Evolutionary conservation across 345 rosid genomes (phyloP).

Genomic region (Microthlaspi erraticum): DNA sequence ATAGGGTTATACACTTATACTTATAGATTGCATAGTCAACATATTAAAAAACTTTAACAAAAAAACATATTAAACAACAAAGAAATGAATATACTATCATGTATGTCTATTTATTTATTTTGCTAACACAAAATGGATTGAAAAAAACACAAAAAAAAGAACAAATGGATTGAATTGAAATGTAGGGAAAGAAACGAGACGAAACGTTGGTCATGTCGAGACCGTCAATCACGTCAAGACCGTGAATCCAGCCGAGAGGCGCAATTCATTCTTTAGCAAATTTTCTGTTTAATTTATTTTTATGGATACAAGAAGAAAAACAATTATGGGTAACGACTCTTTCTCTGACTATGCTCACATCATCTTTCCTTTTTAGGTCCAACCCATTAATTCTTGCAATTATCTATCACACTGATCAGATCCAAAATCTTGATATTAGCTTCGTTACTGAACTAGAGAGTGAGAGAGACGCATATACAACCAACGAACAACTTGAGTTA

Average conservation of each 20-base stretch:
- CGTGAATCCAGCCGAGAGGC: constrained; percentile 25
- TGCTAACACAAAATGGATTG: too few species aligned
- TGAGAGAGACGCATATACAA: too few species aligned
- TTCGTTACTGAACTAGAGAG: too few species aligned
- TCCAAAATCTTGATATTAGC: constrained; percentile 9
- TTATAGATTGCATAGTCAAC: too few species aligned
- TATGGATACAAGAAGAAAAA: background rate
- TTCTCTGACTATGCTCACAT: background rate
- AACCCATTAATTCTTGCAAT: constrained; percentile 3
- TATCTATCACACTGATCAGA: background rate
- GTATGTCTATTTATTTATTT: too few species aligned
- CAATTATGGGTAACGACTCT: constrained; percentile 1
- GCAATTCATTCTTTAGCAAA: constrained; percentile 22
- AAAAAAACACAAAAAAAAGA: too few species aligned
- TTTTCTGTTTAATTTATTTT: background rate
- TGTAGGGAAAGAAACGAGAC: background rate
- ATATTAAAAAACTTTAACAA: too few species aligned
- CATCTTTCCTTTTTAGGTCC: constrained; percentile 8
- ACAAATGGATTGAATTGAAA: too few species aligned
- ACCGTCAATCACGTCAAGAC: constrained; percentile 42
- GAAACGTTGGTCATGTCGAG: constrained; percentile 20
- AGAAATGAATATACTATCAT: too few species aligned
- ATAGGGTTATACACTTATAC: too few species aligned
- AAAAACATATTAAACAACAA: too few species aligned
- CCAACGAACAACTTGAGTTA: too few species aligned